Evolutionary conservation across 257 asterid genomes (phyloP).

Genomic region (Nicotiana attenuata): DNA sequence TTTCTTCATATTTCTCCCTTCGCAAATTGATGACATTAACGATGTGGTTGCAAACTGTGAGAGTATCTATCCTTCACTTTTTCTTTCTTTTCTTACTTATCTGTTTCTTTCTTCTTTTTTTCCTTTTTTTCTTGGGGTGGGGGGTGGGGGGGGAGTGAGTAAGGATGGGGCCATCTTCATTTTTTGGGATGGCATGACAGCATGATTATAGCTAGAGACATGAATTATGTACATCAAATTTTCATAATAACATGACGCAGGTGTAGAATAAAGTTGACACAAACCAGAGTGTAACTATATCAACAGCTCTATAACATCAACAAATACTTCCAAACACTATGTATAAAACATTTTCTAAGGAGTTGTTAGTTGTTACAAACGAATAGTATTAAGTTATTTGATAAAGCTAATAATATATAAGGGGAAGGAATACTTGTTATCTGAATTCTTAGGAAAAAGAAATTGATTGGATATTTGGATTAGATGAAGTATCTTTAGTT

Average conservation of each 20-base stretch:
- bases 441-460: neutral
- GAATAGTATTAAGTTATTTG: neutral
- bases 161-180: neutral
- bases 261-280: constrained; percentile 7
- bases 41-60: neutral
- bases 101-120: neutral
- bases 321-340: neutral
- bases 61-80: neutral
- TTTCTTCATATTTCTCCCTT: neutral
- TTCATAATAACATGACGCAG: constrained; percentile 1
- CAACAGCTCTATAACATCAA: neutral
- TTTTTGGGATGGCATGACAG: neutral
- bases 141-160: no score
- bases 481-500: neutral
- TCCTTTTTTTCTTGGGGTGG: neutral
- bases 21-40: neutral
- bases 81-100: neutral
- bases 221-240: neutral
- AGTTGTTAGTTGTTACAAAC: neutral
- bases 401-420: neutral
- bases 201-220: neutral
- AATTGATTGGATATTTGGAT: neutral
- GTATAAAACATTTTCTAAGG: neutral
- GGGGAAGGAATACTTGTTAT: neutral
- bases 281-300: neutral